A percentile compares a stretch with the other conserved stretches of the same genome.
phyloP scores from a whole-genome alignment of 257 asterid species.

The Fraxinus pennsylvanica region DNA sequence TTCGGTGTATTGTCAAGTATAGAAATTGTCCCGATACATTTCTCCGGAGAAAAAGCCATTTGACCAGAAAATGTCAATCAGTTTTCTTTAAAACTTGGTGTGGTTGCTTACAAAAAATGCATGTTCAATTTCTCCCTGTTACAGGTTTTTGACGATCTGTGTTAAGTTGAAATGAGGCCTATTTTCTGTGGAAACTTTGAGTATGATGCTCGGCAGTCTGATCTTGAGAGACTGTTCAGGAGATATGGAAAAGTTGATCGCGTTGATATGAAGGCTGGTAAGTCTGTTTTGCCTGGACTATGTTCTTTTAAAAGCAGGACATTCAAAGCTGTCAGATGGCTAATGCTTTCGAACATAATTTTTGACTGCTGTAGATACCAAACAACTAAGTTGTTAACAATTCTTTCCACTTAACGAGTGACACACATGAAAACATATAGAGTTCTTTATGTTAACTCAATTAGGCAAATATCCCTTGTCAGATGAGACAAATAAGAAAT shows the following conservation, averaged over 20 bases:
- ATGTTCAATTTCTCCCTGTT: slow-evolving; percentile 5
- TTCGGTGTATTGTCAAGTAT: neutral
- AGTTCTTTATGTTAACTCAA: neutral
- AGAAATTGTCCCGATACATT: neutral
- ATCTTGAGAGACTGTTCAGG: slow-evolving; percentile 71
- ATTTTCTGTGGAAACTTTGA: slow-evolving; percentile 84
- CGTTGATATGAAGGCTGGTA: slow-evolving; percentile 89
- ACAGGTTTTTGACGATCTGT: slow-evolving; percentile 20
- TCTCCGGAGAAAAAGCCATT: neutral
- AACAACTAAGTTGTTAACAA: neutral
- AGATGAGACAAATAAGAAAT: neutral
- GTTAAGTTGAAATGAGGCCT: slow-evolving; percentile 57
- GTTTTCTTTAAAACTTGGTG: neutral
- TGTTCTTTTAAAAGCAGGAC: neutral
- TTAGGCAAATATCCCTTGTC: neutral
- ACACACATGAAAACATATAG: neutral
- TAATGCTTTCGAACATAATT: neutral
- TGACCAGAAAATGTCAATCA: neutral
- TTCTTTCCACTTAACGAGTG: slow-evolving; percentile 15
- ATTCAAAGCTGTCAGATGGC: neutral
- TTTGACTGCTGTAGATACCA: neutral
- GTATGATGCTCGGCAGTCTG: slow-evolving; percentile 78
- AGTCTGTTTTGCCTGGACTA: slow-evolving; percentile 27
- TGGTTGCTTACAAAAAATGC: neutral
- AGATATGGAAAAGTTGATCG: slow-evolving; percentile 78